Percentiles rank a stretch among this genome's conserved stretches.
These are phyloP conservation scores for Marasmius fiardii DNA, from an alignment of 1,284 basidiomycete species.

Conservation along the genomic window DNA sequence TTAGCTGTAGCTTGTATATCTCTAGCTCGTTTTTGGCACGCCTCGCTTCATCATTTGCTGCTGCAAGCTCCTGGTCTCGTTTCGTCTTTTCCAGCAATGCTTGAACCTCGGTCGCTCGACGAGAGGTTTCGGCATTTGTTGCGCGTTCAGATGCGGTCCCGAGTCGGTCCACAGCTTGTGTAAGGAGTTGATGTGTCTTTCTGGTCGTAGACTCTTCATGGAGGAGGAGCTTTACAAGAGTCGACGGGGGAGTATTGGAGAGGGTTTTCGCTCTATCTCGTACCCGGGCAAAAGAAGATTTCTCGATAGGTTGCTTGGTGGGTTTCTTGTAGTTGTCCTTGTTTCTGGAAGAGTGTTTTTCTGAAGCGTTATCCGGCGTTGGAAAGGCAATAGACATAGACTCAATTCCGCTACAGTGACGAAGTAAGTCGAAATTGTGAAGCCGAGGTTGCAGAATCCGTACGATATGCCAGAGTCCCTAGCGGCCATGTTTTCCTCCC, in stretches of 20 bases:
- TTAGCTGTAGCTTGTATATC: not conserved
- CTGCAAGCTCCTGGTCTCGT: not conserved
- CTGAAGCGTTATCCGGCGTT: not conserved
- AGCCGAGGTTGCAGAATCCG: not conserved
- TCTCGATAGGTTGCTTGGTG: not conserved
- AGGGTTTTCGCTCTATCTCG: not conserved
- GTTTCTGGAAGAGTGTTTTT: not conserved
- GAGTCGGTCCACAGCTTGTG: not conserved
- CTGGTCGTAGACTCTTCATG: not conserved
- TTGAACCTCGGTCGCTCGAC: not conserved
- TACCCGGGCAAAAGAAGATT: not conserved
- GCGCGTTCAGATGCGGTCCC: not conserved
- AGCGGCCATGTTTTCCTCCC: not conserved
- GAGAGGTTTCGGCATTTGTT: not conserved
- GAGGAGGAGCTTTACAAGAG: not conserved
- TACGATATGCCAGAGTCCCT: conserved; percentile 2
- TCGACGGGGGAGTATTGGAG: not conserved
- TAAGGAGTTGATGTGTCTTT: not conserved
- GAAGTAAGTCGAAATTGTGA: not conserved
- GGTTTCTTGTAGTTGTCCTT: not conserved
- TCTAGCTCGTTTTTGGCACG: not conserved
- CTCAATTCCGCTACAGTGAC: too few relatives aligned
- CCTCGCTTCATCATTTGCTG: not conserved
- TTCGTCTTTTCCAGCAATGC: not conserved
- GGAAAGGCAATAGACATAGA: not conserved